Conservation (phyloP, 1,284 basidiomycete species). For the Boletus subluridellus region DNA sequence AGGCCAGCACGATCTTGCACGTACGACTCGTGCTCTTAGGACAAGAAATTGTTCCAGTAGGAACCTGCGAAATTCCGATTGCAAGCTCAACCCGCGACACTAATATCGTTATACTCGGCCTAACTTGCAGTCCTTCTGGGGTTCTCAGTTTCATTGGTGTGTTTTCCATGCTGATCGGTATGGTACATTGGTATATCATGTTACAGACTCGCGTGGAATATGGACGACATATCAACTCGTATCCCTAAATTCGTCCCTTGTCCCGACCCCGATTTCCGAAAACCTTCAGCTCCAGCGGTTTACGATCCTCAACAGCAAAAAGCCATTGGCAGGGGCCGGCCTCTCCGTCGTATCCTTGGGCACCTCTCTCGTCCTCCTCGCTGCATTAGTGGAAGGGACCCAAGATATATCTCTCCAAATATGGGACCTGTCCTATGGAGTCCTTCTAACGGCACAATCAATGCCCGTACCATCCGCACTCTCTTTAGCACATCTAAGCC, state of each 20-base stretch:
- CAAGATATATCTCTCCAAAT: constrained; percentile 55
- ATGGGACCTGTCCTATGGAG: constrained; percentile 71
- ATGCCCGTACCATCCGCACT: constrained; percentile 53
- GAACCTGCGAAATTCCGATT: constrained; percentile 25
- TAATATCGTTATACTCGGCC: constrained; percentile 3
- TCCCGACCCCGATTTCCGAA: constrained; percentile 33
- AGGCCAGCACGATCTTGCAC: constrained; percentile 8
- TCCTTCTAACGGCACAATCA: constrained; percentile 55
- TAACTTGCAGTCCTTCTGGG: constrained; percentile 30
- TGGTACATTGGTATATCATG: constrained; percentile 3
- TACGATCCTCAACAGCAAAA: constrained; percentile 21
- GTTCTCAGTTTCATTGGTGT: constrained; percentile 32
- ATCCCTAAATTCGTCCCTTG: constrained; percentile 27
- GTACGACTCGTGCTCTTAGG: constrained; percentile 23
- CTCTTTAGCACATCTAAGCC: constrained; percentile 28
- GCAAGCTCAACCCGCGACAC: not conserved
- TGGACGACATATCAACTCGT: constrained; percentile 43
- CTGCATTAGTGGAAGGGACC: constrained; percentile 40
- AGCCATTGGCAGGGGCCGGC: constrained; percentile 22
- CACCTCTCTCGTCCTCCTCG: constrained; percentile 63
- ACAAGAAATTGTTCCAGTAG: constrained; percentile 18
- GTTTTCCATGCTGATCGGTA: constrained; percentile 6
- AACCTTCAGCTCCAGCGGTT: constrained; percentile 40
- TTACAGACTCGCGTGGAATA: constrained; percentile 24
- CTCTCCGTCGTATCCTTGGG: constrained; percentile 52